Evolutionary conservation across 208 protist genomes (phyloP).

Genomic region (Trypanosoma rangeli): DNA sequence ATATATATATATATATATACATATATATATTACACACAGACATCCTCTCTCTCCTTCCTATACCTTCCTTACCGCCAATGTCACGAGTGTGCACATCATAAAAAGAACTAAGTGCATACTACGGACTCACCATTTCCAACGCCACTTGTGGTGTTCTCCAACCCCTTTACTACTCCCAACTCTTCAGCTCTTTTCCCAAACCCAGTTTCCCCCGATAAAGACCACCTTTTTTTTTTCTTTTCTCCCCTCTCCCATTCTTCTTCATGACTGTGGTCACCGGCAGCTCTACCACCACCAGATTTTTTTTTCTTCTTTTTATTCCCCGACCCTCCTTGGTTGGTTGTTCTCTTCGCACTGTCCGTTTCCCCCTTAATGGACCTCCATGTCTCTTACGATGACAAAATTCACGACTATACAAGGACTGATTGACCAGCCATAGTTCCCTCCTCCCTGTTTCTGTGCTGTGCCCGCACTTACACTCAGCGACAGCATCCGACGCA

Average conservation of each 20-base stretch:
- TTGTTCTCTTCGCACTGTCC: no score
- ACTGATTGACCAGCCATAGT: no score
- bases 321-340: not conserved
- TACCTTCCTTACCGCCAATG: not conserved
- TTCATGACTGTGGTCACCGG: not conserved
- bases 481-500: no score
- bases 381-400: no score
- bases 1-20: conserved; percentile 5
- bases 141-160: not conserved
- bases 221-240: not conserved
- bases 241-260: not conserved
- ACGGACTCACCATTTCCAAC: no score
- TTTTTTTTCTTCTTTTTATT: not conserved
- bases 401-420: no score
- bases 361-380: no score
- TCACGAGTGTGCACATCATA: not conserved
- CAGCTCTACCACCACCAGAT: no score
- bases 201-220: not conserved
- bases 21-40: not conserved
- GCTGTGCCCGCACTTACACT: no score
- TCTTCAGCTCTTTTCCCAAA: not conserved
- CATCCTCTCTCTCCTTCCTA: not conserved
- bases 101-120: not conserved
- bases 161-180: not conserved
- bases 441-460: no score